Base-by-base conservation (phyloP, 2,329 filamentous ascomycete species). In the Trichoderma hamatum region DNA sequence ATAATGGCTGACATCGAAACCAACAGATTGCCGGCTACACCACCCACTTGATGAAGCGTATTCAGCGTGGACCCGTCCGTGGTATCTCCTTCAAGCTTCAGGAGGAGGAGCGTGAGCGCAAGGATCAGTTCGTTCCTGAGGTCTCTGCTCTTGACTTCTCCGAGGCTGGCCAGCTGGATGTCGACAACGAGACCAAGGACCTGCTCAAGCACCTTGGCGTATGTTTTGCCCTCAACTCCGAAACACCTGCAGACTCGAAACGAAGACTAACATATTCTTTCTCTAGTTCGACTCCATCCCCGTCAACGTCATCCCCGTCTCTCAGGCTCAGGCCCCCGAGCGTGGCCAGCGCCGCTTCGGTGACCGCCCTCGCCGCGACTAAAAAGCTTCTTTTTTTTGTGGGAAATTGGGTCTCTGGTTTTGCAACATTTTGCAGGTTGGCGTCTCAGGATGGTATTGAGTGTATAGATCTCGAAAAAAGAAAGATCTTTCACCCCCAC, bases 1-100 rank as follows among this genome's bases (percentile, higher is more conserved):
- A 56, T n/a, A 55, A 24, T 65, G 46, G 61, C 61, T 67, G 58
- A 70, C 64, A 36, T 14, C 54, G 14, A 39, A 60, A 36, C 13
- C 43, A 14, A 43, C 39, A 95, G 93, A 96, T 97, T 87, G 94
- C 96, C 81, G 96, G 96, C 80, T 98, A 97, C 90, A 97, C 95
- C 79, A 98, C 96, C 76, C 94, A 97, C 83, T 84, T 96, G 85
- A 99, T 99, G 96, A 98, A 98, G 91, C 96, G 96, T 85, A 99
- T 99, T 79, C 96, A 98, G 89, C 94, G 96, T 84, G 96, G 96
- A 75, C 96, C 96, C 75, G 96, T 99, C 85, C 96, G 96, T 80
- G 96, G 96, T 88, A 99, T 99, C 86, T 99, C 96, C 85, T 99
- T 99, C 94, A 99, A 99, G 90, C 93, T 99, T 72, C 96, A 99